Base-by-base conservation (phyloP, 1,139 yeast genomes). In the Schwanniomyces etchellsii region DNA sequence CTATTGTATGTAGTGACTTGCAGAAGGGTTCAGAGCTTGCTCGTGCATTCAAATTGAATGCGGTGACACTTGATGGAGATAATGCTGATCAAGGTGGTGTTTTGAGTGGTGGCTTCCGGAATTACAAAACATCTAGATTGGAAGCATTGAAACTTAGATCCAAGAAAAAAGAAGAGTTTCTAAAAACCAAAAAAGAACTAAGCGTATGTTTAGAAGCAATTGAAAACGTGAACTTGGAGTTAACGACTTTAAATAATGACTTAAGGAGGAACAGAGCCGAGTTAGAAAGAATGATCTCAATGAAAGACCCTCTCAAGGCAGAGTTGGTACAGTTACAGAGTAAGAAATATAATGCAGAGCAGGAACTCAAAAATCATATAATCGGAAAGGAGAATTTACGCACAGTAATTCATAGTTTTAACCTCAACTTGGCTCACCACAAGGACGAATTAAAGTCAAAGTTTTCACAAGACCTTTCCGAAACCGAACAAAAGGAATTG, bases 51-150 rank as follows among this genome's bases (percentile, higher is more conserved):
- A 74, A 75, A 25, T 59, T 89, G 22, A 80, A 74, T 42, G 86
- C 95, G 1, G 82, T 91, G 18, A 91, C 98, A 0, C 61, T 91
- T 20, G 94, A 85, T 54, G 98, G 98, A 41, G 97, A 91, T 51
- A 68, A 85, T 42, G 86, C 86, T 27, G 95, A 86, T 44, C 75
- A 74, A 30, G 76, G 68, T 40, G 98, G 98, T 53, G 83, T 81
- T 2, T 57, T 91, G 32, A 79, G 88, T 12, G 98, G 98, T 57
- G 98, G 98, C 31, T 88, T 73, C 48, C 71, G 84, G 43, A 94
- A 86, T 47, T 71, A 69, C 39, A 71, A 75, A 42, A 63, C 61
- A 28, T 81, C 89, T 0, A 67, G 93, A 40, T 57, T 89, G 28
- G 95, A 85, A 43, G 77, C 83, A 2, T 64, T 85, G 44, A 74